Evolutionary conservation across 2,329 filamentous ascomycete genomes (phyloP).

Genomic region (Tolypocladium tropicale): DNA sequence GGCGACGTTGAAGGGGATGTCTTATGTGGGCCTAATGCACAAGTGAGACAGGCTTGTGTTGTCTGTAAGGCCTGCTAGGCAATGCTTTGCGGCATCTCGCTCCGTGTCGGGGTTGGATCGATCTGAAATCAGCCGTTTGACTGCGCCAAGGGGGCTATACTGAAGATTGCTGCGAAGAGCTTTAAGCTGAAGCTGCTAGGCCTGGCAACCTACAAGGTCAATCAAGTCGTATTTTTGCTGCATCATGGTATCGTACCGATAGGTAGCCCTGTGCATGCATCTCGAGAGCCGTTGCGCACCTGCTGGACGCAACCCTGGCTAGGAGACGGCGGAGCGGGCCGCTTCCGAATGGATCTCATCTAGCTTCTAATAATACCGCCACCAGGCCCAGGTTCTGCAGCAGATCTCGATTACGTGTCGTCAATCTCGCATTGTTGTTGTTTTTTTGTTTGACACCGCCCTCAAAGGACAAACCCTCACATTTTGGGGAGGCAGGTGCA

Average conservation of each 20-base stretch:
- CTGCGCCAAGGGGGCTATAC: not conserved
- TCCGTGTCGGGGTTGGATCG: not conserved
- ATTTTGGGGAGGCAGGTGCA: too few relatives aligned
- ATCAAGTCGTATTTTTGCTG: not conserved
- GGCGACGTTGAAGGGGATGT: not conserved
- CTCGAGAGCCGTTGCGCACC: not conserved
- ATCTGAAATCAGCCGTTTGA: not conserved
- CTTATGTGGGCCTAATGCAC: not conserved
- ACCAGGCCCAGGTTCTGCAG: not conserved
- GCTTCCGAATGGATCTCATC: not conserved
- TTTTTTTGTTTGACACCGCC: too few relatives aligned
- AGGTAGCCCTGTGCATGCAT: not conserved
- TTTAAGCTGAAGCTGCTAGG: not conserved
- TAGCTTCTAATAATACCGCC: not conserved
- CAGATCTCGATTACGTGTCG: not conserved
- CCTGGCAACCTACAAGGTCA: not conserved
- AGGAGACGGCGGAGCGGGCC: not conserved
- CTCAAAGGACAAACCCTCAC: too few relatives aligned
- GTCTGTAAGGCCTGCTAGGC: not conserved
- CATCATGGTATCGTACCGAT: not conserved
- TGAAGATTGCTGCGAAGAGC: not conserved
- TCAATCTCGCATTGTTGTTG: not conserved
- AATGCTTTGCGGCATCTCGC: not conserved
- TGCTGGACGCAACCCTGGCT: not conserved
- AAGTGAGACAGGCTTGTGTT: not conserved